phyloP scores from a whole-genome alignment of 1,139 yeast genomes.

The Blastobotrys capitulatus region DNA sequence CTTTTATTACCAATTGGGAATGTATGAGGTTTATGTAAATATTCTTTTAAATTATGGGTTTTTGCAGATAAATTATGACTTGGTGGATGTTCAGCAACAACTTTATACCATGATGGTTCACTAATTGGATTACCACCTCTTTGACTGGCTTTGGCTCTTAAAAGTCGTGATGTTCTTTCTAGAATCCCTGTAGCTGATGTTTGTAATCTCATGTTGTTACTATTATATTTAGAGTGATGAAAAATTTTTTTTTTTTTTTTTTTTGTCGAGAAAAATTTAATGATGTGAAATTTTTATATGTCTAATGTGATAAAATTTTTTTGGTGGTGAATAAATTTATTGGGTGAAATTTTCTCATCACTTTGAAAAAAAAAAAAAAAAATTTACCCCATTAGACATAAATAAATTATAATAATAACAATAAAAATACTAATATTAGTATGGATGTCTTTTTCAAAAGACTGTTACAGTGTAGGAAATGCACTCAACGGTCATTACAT shows the following conservation, averaged over 20 bases:
- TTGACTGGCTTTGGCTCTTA: constrained; percentile 19
- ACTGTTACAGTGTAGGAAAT: constrained; percentile 5
- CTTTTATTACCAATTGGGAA: constrained; percentile 15
- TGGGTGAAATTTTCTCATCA: not conserved
- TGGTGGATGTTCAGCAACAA: constrained; percentile 78
- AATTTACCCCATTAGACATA: too few species aligned
- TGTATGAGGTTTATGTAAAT: constrained; percentile 23
- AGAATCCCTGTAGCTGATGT: constrained; percentile 64
- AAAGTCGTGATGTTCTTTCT: constrained; percentile 42
- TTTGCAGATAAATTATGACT: constrained; percentile 48
- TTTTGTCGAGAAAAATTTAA: too few species aligned
- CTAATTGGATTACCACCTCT: constrained; percentile 36
- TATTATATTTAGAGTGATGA: not conserved
- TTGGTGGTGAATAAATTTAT: not conserved
- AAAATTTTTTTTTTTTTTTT: constrained; percentile 11
- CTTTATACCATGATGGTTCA: constrained; percentile 85
- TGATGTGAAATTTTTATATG: too few species aligned
- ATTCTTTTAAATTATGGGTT: constrained; percentile 40
- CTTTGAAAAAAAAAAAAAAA: not conserved
- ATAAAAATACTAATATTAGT: too few species aligned
- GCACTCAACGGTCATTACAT: constrained; percentile 2
- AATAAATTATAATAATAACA: too few species aligned
- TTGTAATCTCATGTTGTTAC: constrained; percentile 54
- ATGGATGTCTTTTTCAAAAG: constrained; percentile 8
- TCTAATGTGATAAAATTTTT: constrained; percentile 1